phyloP scores from a whole-genome alignment of 768 basidiomycete genomes.

The Lentinula guzmanii region DNA sequence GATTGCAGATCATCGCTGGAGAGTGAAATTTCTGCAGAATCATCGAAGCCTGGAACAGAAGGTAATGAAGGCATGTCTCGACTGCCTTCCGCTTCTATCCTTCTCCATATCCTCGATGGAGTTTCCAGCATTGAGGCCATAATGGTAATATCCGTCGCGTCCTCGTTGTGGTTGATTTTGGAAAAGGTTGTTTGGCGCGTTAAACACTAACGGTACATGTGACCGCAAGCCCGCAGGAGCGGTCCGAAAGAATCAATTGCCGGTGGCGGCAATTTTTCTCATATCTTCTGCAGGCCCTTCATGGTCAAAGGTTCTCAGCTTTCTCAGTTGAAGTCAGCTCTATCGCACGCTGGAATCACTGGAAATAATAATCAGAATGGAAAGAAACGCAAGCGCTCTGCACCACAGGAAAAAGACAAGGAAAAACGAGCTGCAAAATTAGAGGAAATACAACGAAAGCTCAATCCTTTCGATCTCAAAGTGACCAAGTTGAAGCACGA shows the following conservation, averaged over 20 bases:
- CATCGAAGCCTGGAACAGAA: constrained; percentile 66
- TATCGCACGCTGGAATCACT: constrained; percentile 74
- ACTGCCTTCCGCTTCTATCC: constrained; percentile 73
- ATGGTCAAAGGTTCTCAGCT: constrained; percentile 90
- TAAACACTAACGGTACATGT: neutral
- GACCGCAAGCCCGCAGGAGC: neutral
- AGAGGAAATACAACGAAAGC: constrained; percentile 73
- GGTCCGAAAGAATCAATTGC: neutral
- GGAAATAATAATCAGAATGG: constrained; percentile 42
- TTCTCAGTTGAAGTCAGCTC: constrained; percentile 81
- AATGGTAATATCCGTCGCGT: neutral
- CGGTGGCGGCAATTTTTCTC: constrained; percentile 15
- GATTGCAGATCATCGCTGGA: constrained; percentile 5
- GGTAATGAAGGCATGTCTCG: constrained; percentile 79
- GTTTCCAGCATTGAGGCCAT: constrained; percentile 66
- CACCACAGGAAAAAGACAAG: constrained; percentile 67
- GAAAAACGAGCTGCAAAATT: constrained; percentile 77
- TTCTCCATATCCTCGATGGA: constrained; percentile 78
- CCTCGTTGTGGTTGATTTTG: neutral
- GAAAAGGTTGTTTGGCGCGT: neutral
- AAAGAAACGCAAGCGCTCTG: constrained; percentile 66
- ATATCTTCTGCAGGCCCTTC: neutral
- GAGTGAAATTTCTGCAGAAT: constrained; percentile 39
- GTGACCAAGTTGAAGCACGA: constrained; percentile 91
- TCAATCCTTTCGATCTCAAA: constrained; percentile 94